Percentiles rank a stretch among this genome's conserved stretches.
Conservation (phyloP, 1,284 basidiomycete species). For the Fereydounia khargensis region DNA sequence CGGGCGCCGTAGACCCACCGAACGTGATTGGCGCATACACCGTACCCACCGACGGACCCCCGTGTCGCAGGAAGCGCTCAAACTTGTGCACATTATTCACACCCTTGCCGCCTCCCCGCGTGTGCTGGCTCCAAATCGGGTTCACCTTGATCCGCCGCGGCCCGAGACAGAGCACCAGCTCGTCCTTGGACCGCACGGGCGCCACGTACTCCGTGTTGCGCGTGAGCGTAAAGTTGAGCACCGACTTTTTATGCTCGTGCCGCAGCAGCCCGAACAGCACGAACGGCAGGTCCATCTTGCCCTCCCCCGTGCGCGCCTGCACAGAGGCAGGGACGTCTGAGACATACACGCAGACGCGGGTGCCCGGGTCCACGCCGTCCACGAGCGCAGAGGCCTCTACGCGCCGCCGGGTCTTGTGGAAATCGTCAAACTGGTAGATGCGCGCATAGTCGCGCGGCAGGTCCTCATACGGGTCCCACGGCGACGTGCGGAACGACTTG, state of each 20-base stretch:
- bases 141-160: slow-evolving; percentile 79
- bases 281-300: slow-evolving; percentile 61
- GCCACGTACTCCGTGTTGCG: slow-evolving; percentile 91
- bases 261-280: slow-evolving; percentile 80
- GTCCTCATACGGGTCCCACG: slow-evolving; percentile 97
- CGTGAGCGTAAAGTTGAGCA: slow-evolving; percentile 88
- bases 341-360: slow-evolving; percentile 36
- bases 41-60: slow-evolving; percentile 69
- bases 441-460: slow-evolving; percentile 88
- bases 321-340: slow-evolving; percentile 39
- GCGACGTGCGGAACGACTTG: slow-evolving; percentile 86
- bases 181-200: slow-evolving; percentile 89
- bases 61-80: slow-evolving; percentile 82
- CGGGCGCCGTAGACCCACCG: slow-evolving; percentile 63
- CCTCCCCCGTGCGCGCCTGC: slow-evolving; percentile 22
- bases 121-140: slow-evolving; percentile 89
- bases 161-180: slow-evolving; percentile 82
- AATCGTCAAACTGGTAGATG: slow-evolving; percentile 97
- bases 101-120: slow-evolving; percentile 72
- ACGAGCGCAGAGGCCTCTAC: slow-evolving; percentile 61
- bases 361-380: slow-evolving; percentile 41
- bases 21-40: slow-evolving; percentile 86
- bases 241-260: slow-evolving; percentile 94
- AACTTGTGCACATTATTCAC: slow-evolving; percentile 97
- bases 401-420: slow-evolving; percentile 76